Evolutionary conservation across 768 basidiomycete genomes (phyloP).

Genomic region (Russula compacta): DNA sequence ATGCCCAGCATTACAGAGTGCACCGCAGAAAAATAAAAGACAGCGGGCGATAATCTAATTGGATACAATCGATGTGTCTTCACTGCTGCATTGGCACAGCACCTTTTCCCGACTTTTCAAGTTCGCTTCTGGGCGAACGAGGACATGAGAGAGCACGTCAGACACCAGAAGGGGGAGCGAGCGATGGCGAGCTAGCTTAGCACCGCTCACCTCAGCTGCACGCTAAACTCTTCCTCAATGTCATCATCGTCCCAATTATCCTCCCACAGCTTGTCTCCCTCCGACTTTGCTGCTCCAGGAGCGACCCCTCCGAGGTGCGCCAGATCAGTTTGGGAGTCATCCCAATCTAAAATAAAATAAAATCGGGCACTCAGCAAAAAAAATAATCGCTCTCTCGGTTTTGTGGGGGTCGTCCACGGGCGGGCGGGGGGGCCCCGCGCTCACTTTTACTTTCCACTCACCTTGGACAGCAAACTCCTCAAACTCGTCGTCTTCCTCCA

Average conservation of each 20-base stretch:
- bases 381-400: slow-evolving; percentile 18
- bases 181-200: not conserved
- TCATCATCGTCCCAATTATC: slow-evolving; percentile 99
- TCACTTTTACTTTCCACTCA: no score
- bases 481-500: slow-evolving; percentile 97
- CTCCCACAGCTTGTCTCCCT: slow-evolving; percentile 93
- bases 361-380: not conserved
- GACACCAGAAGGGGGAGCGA: not conserved
- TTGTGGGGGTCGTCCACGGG: not conserved
- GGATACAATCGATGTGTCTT: not conserved
- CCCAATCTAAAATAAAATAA: slow-evolving; percentile 53
- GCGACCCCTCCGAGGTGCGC: slow-evolving; percentile 67
- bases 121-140: slow-evolving; percentile 45
- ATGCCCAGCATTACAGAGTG: not conserved
- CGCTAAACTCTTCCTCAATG: slow-evolving; percentile 94
- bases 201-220: slow-evolving; percentile 77
- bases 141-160: not conserved
- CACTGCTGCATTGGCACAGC: slow-evolving; percentile 25
- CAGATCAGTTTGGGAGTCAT: slow-evolving; percentile 75
- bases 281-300: slow-evolving; percentile 67
- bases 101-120: slow-evolving; percentile 48
- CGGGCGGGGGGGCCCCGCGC: no score
- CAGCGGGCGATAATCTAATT: not conserved
- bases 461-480: slow-evolving; percentile 88
- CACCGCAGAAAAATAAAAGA: not conserved